These are phyloP conservation scores for Eucalyptus fibrosa DNA, from an alignment of 345 rosid species.

Conservation along the genomic window DNA sequence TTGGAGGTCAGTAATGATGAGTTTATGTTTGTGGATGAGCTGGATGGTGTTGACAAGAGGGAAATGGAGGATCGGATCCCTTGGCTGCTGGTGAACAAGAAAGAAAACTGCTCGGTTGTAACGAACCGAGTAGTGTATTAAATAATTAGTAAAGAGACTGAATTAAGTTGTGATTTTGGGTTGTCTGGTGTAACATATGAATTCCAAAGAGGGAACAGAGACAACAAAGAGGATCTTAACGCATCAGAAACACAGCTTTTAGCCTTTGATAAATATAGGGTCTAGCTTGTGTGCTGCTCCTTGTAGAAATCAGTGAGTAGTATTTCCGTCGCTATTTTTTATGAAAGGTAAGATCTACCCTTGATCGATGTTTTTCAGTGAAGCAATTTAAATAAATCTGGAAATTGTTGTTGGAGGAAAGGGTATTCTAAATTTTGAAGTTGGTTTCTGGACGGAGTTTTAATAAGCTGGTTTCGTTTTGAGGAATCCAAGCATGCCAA, in stretches of 20 bases:
- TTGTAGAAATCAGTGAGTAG: neutral
- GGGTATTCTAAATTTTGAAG: neutral
- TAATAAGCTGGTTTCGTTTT: too few species aligned
- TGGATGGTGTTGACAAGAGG: neutral
- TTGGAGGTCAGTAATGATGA: neutral
- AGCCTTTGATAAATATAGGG: neutral
- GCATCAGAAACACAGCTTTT: neutral
- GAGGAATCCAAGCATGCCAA: neutral
- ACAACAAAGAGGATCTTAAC: neutral
- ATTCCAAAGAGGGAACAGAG: neutral
- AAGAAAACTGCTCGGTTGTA: neutral
- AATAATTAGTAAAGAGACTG: neutral
- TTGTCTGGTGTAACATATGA: neutral
- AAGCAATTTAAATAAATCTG: neutral
- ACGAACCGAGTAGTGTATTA: neutral
- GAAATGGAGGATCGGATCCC: neutral
- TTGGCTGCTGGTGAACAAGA: neutral
- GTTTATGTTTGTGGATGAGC: neutral
- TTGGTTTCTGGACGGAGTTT: neutral
- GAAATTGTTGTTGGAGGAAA: neutral
- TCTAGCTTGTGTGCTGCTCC: neutral
- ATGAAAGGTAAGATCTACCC: neutral
- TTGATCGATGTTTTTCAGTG: neutral
- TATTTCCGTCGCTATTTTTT: neutral
- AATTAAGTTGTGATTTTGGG: neutral